phyloP scores from a whole-genome alignment of 2,329 filamentous ascomycete genomes.

The Verticillium nonalfalfae region DNA sequence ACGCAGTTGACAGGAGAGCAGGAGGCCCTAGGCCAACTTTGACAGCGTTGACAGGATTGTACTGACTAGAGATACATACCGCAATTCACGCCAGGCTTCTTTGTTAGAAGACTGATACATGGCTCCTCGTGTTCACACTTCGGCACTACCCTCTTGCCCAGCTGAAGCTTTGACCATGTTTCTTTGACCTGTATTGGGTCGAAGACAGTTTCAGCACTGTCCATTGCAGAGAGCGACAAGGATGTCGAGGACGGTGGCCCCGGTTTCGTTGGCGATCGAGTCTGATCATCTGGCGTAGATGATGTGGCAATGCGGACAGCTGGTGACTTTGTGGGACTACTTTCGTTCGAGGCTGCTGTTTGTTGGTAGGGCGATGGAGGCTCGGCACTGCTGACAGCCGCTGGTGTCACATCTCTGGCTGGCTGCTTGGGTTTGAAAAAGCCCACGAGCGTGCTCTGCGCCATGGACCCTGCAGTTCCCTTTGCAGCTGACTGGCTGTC shows the following conservation, averaged over 20 bases:
- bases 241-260: not conserved
- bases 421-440: constrained; percentile 65
- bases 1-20: not conserved
- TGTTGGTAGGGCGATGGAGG: not conserved
- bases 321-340: not conserved
- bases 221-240: constrained; percentile 2
- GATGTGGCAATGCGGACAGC: not conserved
- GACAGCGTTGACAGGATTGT: too few species aligned
- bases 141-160: constrained; percentile 68
- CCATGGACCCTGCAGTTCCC: constrained; percentile 22
- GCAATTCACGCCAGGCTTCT: constrained; percentile 81
- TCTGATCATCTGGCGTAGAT: not conserved
- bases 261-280: not conserved
- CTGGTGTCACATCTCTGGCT: not conserved
- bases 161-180: constrained; percentile 72
- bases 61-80: constrained; percentile 36
- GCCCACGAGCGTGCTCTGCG: constrained; percentile 60
- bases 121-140: constrained; percentile 84
- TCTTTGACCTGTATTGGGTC: constrained; percentile 71
- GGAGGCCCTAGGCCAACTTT: not conserved
- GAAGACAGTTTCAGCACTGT: constrained; percentile 36
- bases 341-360: not conserved
- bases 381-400: not conserved
- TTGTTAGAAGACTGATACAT: constrained; percentile 77
- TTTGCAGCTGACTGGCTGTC: constrained; percentile 16